A percentile compares a stretch with the other conserved stretches of the same genome.
Evolutionary conservation across 1,139 yeast species (phyloP).

Genomic region (Yamadazyma buinensis): DNA sequence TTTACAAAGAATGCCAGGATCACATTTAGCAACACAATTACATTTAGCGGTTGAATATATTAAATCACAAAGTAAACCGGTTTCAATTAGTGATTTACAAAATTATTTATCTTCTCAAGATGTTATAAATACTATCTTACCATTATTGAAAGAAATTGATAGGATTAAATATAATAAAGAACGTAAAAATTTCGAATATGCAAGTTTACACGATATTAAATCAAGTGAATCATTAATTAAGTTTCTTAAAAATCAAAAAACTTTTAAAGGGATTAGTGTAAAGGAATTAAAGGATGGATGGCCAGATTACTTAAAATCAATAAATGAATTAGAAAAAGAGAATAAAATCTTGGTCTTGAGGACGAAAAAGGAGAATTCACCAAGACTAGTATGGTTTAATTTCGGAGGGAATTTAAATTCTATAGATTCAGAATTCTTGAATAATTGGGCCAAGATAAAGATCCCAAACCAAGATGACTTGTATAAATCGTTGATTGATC

Average conservation of each 20-base stretch:
- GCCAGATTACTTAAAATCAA: constrained; percentile 83
- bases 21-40: constrained; percentile 76
- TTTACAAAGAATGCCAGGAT: constrained; percentile 34
- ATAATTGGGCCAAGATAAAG: constrained; percentile 74
- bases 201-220: constrained; percentile 84
- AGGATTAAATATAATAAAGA: constrained; percentile 63
- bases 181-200: constrained; percentile 71
- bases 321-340: constrained; percentile 71
- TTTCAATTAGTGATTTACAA: constrained; percentile 58
- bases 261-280: constrained; percentile 84
- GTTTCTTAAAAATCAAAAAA: constrained; percentile 74
- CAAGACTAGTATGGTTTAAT: constrained; percentile 90
- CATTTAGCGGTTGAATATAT: constrained; percentile 88
- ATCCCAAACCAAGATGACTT: constrained; percentile 76
- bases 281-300: constrained; percentile 94
- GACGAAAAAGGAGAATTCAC: constrained; percentile 88
- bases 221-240: constrained; percentile 72
- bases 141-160: constrained; percentile 70
- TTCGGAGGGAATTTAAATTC: constrained; percentile 68
- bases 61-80: constrained; percentile 64
- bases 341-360: constrained; percentile 77
- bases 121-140: constrained; percentile 51
- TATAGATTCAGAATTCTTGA: constrained; percentile 78
- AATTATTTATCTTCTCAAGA: constrained; percentile 52
- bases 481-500: constrained; percentile 72